Percentiles rank a stretch among this genome's conserved stretches.
phyloP scores from a whole-genome alignment of 192 early-diverging fungal species.

The Coemansia sp. region DNA sequence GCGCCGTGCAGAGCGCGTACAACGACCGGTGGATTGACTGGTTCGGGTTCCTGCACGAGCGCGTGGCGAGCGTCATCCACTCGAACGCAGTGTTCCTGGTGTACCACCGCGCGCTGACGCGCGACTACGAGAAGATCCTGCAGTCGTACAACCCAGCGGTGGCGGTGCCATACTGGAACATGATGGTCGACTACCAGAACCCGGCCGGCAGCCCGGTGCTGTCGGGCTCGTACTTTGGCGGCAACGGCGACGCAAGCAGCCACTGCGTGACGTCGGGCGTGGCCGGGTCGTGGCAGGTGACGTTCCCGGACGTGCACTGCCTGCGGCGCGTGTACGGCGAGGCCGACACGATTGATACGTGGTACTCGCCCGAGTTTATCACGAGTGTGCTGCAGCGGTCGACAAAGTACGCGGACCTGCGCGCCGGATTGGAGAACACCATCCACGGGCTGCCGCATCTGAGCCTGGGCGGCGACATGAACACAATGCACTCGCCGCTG shows the following conservation, averaged over 20 bases:
- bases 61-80: slow-evolving; percentile 26
- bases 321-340: slow-evolving; percentile 36
- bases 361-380: slow-evolving; percentile 46
- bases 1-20: slow-evolving; percentile 25
- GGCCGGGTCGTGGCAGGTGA: slow-evolving; percentile 16
- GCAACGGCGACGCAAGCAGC: slow-evolving; percentile 27
- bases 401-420: slow-evolving; percentile 27
- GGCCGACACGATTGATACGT: slow-evolving; percentile 17
- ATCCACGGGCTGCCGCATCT: slow-evolving; percentile 50
- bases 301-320: slow-evolving; percentile 25
- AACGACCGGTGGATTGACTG: slow-evolving; percentile 44
- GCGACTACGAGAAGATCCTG: slow-evolving; percentile 55
- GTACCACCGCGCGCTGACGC: slow-evolving; percentile 55
- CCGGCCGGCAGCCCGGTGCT: slow-evolving; percentile 25
- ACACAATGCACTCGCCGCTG: slow-evolving; percentile 50
- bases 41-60: slow-evolving; percentile 45
- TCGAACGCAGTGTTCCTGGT: slow-evolving; percentile 47
- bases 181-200: slow-evolving; percentile 44
- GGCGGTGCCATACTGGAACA: slow-evolving; percentile 51
- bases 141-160: slow-evolving; percentile 40
- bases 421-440: slow-evolving; percentile 38
- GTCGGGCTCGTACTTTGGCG: slow-evolving; percentile 43
- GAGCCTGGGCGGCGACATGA: slow-evolving; percentile 51
- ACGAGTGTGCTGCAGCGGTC: slow-evolving; percentile 34
- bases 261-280: slow-evolving; percentile 34